These are phyloP conservation scores for Lachnellula willkommii DNA, from an alignment of 2,329 filamentous ascomycete genomes.

Conservation along the genomic window DNA sequence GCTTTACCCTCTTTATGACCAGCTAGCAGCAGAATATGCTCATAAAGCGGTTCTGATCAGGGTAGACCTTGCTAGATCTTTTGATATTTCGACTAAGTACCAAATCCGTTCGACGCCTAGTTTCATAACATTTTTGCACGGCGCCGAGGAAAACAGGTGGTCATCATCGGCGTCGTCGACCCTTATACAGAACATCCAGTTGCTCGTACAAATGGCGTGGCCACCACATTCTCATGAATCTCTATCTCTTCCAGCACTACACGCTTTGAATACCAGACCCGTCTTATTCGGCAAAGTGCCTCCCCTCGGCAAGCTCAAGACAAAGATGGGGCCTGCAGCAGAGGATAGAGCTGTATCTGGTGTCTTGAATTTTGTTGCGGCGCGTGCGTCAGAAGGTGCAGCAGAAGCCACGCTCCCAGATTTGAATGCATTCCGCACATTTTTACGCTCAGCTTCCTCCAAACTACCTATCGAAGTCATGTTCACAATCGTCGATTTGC, in stretches of 20 bases:
- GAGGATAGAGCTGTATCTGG: conserved; percentile 55
- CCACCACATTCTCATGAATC: conserved; percentile 70
- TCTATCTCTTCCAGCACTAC: conserved; percentile 65
- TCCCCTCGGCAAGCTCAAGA: conserved; percentile 73
- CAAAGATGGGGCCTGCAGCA: conserved; percentile 66
- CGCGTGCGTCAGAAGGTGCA: conserved; percentile 51
- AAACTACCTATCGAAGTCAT: conserved; percentile 58
- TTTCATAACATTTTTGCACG: conserved; percentile 77
- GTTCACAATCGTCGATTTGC: conserved; percentile 81
- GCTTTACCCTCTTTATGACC: conserved; percentile 75
- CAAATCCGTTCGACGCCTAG: conserved; percentile 75
- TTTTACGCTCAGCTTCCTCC: conserved; percentile 51
- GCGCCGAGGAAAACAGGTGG: conserved; percentile 74
- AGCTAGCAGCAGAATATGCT: conserved; percentile 68
- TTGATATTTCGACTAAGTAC: conserved; percentile 60
- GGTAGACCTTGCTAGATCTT: conserved; percentile 67
- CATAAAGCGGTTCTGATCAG: conserved; percentile 70
- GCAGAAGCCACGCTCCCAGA: conserved; percentile 67
- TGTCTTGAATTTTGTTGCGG: conserved; percentile 67
- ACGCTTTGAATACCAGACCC: conserved; percentile 57
- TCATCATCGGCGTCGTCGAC: conserved; percentile 65
- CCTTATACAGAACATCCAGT: conserved; percentile 65
- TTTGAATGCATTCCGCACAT: conserved; percentile 57
- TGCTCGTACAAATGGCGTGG: conserved; percentile 69
- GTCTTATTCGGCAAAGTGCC: conserved; percentile 70